These are phyloP conservation scores for Rhynchosporium secalis DNA, from an alignment of 2,329 filamentous ascomycete species.

Conservation along the genomic window DNA sequence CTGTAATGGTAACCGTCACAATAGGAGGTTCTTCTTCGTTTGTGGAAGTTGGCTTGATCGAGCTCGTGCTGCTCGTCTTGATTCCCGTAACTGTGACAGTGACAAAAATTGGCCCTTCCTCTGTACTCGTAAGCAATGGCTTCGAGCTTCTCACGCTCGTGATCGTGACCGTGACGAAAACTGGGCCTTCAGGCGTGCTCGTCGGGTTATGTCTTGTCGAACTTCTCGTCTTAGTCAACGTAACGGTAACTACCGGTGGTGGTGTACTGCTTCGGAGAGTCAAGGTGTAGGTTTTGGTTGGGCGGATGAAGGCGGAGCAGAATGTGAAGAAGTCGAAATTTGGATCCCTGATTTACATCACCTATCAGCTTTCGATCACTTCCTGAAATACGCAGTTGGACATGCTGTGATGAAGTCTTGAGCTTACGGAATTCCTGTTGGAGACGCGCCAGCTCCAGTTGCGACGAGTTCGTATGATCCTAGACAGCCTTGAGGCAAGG, in stretches of 20 bases:
- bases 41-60: background rate
- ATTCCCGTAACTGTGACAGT: too few species aligned
- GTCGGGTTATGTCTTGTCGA: background rate
- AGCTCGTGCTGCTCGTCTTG: background rate
- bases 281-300: slow-evolving; percentile 17
- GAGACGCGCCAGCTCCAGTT: slow-evolving; percentile 3
- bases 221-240: slow-evolving; percentile 9
- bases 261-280: slow-evolving; percentile 14
- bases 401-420: too few species aligned
- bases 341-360: slow-evolving; percentile 7
- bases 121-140: too few species aligned
- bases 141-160: background rate
- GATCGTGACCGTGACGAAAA: background rate
- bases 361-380: too few species aligned
- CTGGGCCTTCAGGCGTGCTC: too few species aligned
- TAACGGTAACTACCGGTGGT: slow-evolving; percentile 7
- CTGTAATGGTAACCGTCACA: background rate
- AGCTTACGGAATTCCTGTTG: slow-evolving; percentile 15
- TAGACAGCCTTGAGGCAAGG: background rate
- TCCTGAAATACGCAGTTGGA: too few species aligned
- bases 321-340: slow-evolving; percentile 23
- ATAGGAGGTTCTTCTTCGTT: background rate
- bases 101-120: too few species aligned
- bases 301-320: slow-evolving; percentile 21
- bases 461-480: slow-evolving; percentile 12